phyloP scores from a whole-genome alignment of 345 rosid genomes.

The Aquilaria sinensis region DNA sequence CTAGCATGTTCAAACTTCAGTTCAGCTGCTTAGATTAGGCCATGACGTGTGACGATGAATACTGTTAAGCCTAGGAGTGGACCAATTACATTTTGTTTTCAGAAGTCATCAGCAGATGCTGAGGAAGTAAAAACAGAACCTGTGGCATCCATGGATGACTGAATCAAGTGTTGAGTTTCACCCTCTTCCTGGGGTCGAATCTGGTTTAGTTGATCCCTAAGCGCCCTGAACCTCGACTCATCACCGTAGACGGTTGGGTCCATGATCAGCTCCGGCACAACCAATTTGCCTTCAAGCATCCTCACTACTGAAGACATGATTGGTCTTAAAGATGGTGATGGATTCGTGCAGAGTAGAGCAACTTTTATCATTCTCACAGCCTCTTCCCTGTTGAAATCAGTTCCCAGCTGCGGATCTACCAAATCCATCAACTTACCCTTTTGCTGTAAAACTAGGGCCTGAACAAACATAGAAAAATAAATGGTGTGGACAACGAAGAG shows the following conservation, averaged over 20 bases:
- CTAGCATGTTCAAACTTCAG: no score
- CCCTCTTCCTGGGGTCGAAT: neutral
- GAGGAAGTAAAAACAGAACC: neutral
- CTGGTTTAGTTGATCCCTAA: conserved; percentile 8
- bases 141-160: neutral
- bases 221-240: conserved; percentile 22
- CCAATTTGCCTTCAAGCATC: conserved; percentile 38
- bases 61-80: no score
- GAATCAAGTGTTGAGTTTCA: conserved; percentile 2
- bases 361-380: conserved; percentile 44
- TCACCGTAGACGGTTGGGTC: conserved; percentile 15
- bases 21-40: no score
- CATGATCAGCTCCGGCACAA: conserved; percentile 20
- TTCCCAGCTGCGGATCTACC: conserved; percentile 34
- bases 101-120: neutral
- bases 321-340: conserved; percentile 43
- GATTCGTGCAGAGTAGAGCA: conserved; percentile 43
- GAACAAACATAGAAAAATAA: neutral
- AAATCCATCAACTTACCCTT: conserved; percentile 29
- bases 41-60: no score
- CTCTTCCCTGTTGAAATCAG: conserved; percentile 25
- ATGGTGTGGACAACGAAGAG: no score
- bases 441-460: conserved; percentile 41
- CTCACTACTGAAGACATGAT: conserved; percentile 46
- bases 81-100: no score